A percentile compares a stretch with the other conserved stretches of the same genome.
phyloP scores from a whole-genome alignment of 345 rosid species.

The Eucalyptus microcorys region DNA sequence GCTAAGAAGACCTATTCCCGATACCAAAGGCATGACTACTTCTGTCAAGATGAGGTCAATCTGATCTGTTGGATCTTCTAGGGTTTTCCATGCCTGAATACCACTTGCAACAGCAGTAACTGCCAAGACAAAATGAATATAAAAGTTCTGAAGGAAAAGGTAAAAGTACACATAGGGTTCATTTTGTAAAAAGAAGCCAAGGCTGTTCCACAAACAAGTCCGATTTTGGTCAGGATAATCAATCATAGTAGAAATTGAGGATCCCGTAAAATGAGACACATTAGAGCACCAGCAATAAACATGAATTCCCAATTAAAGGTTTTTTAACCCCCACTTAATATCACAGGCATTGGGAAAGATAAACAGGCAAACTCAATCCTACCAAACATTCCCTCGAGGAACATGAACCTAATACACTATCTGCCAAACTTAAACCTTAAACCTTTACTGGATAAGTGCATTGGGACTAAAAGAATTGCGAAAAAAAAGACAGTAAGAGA shows the following conservation, averaged over 20 bases:
- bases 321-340: neutral
- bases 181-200: neutral
- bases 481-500: neutral
- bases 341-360: neutral
- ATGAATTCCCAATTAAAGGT: neutral
- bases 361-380: neutral
- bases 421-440: neutral
- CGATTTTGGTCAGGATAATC: neutral
- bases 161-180: neutral
- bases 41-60: conserved; percentile 66
- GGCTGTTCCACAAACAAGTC: neutral
- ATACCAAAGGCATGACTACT: conserved; percentile 59
- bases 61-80: conserved; percentile 48
- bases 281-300: neutral
- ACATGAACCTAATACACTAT: neutral
- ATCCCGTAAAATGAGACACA: neutral
- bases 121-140: conserved; percentile 2
- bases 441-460: neutral
- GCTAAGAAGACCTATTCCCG: conserved; percentile 65
- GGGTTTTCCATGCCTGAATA: conserved; percentile 59
- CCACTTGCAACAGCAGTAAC: conserved; percentile 51
- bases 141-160: neutral
- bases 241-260: neutral
- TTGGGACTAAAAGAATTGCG: neutral
- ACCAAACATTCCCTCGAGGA: neutral